These are phyloP conservation scores for Phenoliferia sp. DNA, from an alignment of 1,284 basidiomycete species.

Conservation along the genomic window DNA sequence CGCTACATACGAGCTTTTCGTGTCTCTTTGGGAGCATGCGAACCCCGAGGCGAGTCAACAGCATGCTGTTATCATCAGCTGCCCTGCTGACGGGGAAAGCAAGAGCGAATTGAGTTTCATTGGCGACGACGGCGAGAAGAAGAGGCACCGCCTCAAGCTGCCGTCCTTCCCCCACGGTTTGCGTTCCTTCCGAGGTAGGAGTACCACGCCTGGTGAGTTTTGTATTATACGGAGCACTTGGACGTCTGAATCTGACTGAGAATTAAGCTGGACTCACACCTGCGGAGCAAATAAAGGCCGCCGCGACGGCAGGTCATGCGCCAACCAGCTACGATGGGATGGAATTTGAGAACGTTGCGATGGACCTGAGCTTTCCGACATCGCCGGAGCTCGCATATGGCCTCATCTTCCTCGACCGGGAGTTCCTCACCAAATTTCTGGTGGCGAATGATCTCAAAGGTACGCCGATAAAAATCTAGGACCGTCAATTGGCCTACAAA, in stretches of 20 bases:
- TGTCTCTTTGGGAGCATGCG: conserved; percentile 89
- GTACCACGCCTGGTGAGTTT: no score
- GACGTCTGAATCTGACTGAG: no score
- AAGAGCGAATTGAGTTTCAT: conserved; percentile 21
- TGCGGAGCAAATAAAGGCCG: no score
- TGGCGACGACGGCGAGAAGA: conserved; percentile 26
- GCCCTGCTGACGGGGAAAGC: conserved; percentile 44
- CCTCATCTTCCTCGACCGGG: conserved; percentile 80
- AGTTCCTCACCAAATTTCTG: conserved; percentile 91
- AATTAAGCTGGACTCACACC: no score
- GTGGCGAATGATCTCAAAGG: conserved; percentile 59
- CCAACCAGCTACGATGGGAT: conserved; percentile 22
- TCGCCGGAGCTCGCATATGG: conserved; percentile 92
- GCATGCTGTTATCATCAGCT: no score
- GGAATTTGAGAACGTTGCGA: conserved; percentile 26
- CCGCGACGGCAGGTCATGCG: conserved; percentile 7
- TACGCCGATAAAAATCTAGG: background rate
- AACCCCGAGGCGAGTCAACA: no score
- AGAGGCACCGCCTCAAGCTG: conserved; percentile 22
- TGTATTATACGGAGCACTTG: no score
- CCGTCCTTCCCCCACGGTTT: conserved; percentile 7
- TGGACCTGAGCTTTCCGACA: conserved; percentile 57
- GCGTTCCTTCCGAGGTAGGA: no score
- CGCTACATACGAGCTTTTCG: conserved; percentile 90
- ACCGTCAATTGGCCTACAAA: no score